A percentile compares a stretch with the other conserved stretches of the same genome.
phyloP scores from a whole-genome alignment of 805 yeast genomes.

The Yarrowia bubula region DNA sequence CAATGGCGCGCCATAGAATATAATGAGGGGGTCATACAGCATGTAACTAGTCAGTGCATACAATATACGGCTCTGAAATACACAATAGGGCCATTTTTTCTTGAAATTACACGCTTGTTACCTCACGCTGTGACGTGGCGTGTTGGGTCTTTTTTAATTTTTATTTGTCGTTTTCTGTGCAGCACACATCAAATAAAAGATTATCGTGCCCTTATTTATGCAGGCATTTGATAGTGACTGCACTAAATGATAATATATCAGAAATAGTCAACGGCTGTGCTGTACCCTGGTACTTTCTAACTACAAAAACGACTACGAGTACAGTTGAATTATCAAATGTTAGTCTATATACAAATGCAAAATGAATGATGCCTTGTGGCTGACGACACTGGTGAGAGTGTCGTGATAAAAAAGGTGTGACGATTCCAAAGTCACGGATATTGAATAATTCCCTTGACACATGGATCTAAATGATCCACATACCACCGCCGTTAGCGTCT shows the following conservation, averaged over 20 bases:
- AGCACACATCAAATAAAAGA: not conserved
- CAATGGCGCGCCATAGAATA: no score
- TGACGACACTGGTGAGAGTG: not conserved
- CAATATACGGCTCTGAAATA: no score
- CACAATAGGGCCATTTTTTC: no score
- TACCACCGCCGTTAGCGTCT: slow-evolving; percentile 54
- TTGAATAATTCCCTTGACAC: not conserved
- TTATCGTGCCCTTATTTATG: not conserved
- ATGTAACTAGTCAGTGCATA: no score
- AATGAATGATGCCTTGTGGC: slow-evolving; percentile 5
- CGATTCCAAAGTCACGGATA: not conserved
- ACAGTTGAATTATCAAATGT: not conserved
- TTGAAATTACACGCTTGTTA: no score
- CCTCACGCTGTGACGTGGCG: not conserved
- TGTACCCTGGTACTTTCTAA: no score
- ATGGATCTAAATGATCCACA: slow-evolving; percentile 30
- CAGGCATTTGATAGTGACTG: not conserved
- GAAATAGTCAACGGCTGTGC: no score
- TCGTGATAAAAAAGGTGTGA: not conserved
- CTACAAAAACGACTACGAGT: no score
- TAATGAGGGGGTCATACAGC: no score
- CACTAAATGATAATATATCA: no score
- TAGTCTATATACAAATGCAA: slow-evolving; percentile 11
- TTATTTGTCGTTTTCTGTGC: not conserved
- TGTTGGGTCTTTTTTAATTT: not conserved